Evolutionary conservation across 768 basidiomycete species (phyloP).

Genomic region (Cystobasidium tubakii): DNA sequence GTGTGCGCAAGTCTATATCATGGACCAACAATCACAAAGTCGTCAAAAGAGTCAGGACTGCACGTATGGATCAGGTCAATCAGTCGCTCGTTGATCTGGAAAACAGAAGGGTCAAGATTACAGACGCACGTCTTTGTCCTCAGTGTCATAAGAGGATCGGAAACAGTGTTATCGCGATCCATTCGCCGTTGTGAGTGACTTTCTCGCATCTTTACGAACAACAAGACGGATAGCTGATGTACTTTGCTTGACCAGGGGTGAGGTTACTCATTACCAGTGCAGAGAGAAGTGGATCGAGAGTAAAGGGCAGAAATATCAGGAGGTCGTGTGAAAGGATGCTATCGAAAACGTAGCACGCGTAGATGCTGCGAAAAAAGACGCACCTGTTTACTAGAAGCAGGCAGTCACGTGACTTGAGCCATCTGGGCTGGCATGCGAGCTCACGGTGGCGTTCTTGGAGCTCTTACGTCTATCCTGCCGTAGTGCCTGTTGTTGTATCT

Average conservation of each 20-base stretch:
- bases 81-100: constrained; percentile 69
- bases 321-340: background rate
- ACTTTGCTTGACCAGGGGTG: too few species aligned
- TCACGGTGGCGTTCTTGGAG: too few species aligned
- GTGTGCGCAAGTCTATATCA: constrained; percentile 60
- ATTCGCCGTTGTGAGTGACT: constrained; percentile 66
- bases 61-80: constrained; percentile 71
- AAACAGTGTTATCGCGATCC: constrained; percentile 86
- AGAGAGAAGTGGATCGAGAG: constrained; percentile 56
- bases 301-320: background rate
- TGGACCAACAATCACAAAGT: constrained; percentile 61
- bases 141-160: constrained; percentile 92
- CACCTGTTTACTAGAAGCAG: too few species aligned
- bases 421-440: too few species aligned
- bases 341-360: background rate
- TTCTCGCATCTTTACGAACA: too few species aligned
- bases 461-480: too few species aligned
- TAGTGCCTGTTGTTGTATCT: too few species aligned
- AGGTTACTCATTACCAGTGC: constrained; percentile 95
- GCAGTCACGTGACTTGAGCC: too few species aligned
- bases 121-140: constrained; percentile 88
- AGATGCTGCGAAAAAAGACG: background rate
- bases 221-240: too few species aligned
- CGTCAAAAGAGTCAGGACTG: constrained; percentile 63
- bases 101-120: constrained; percentile 74